These are phyloP conservation scores for Lachancea waltii DNA, from an alignment of 805 yeast species.

Conservation along the genomic window DNA sequence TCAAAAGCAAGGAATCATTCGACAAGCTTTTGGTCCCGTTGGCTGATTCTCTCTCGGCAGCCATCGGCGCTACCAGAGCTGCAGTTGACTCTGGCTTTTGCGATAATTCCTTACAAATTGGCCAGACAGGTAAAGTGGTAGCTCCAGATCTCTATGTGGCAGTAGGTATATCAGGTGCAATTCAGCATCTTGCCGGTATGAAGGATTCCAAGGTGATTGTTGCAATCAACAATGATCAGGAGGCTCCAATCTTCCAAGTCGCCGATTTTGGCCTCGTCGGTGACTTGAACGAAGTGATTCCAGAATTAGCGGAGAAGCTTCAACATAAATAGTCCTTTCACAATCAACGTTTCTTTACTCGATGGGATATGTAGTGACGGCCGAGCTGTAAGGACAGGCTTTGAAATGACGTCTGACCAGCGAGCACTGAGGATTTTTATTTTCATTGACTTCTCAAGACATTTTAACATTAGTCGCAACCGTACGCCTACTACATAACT, in stretches of 20 bases:
- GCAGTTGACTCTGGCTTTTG: constrained; percentile 96
- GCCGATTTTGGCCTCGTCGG: constrained; percentile 90
- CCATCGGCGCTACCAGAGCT: constrained; percentile 96
- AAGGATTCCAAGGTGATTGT: constrained; percentile 91
- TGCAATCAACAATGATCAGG: constrained; percentile 90
- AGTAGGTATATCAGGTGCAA: constrained; percentile 93
- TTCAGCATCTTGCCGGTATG: constrained; percentile 98
- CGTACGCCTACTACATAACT: too few species aligned
- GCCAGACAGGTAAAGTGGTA: constrained; percentile 96
- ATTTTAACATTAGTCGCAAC: too few species aligned
- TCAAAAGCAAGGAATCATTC: constrained; percentile 83
- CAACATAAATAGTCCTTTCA: too few species aligned
- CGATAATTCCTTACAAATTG: constrained; percentile 93
- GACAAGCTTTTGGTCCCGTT: constrained; percentile 71
- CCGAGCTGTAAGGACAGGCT: too few species aligned
- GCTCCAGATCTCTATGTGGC: constrained; percentile 95
- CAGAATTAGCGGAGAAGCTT: constrained; percentile 82
- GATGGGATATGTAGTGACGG: too few species aligned
- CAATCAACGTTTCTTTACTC: too few species aligned
- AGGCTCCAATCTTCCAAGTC: constrained; percentile 85
- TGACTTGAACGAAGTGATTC: constrained; percentile 77
- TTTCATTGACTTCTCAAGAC: too few species aligned
- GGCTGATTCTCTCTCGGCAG: constrained; percentile 80
- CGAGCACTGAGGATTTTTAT: too few species aligned
- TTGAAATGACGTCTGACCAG: too few species aligned